Percentiles rank a stretch among this genome's conserved stretches.
These are phyloP conservation scores for Hemisphaericaspora xylofermentans DNA, from an alignment of 1,139 yeast species.

Conservation along the genomic window DNA sequence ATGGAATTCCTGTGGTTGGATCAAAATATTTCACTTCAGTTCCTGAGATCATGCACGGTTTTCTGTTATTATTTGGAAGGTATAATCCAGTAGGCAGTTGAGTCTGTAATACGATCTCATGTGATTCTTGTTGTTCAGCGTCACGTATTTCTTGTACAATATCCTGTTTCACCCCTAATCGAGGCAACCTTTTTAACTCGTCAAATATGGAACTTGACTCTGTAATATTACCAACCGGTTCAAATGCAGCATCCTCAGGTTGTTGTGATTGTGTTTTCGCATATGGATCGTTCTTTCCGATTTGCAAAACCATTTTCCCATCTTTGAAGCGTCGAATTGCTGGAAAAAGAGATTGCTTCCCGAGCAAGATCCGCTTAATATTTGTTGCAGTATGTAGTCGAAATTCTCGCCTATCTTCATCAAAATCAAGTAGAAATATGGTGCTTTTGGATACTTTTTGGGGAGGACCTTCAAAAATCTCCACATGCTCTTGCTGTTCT, in stretches of 20 bases:
- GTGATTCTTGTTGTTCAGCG: constrained; percentile 39
- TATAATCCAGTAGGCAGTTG: constrained; percentile 75
- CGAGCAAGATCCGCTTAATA: constrained; percentile 54
- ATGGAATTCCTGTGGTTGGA: constrained; percentile 84
- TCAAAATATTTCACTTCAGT: constrained; percentile 81
- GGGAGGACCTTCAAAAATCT: constrained; percentile 60
- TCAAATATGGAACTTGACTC: constrained; percentile 47
- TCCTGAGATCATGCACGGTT: constrained; percentile 76
- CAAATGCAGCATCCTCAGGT: constrained; percentile 37
- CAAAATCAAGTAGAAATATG: constrained; percentile 50
- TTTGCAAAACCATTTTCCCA: constrained; percentile 52
- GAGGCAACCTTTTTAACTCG: constrained; percentile 56
- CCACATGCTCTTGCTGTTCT: constrained; percentile 15
- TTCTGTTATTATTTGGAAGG: constrained; percentile 68
- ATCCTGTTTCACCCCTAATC: constrained; percentile 61
- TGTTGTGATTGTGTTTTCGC: constrained; percentile 29
- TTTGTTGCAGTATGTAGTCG: constrained; percentile 20
- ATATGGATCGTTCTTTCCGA: constrained; percentile 46
- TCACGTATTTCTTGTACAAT: constrained; percentile 44
- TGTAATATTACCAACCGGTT: constrained; percentile 32
- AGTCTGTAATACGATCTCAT: constrained; percentile 53
- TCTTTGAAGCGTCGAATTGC: constrained; percentile 54
- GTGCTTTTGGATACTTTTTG: constrained; percentile 56
- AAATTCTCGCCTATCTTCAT: constrained; percentile 25
- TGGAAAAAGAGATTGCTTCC: constrained; percentile 55